Evolutionary conservation across 2,329 filamentous ascomycete genomes (phyloP).

Genomic region (Phialophora macrospora): DNA sequence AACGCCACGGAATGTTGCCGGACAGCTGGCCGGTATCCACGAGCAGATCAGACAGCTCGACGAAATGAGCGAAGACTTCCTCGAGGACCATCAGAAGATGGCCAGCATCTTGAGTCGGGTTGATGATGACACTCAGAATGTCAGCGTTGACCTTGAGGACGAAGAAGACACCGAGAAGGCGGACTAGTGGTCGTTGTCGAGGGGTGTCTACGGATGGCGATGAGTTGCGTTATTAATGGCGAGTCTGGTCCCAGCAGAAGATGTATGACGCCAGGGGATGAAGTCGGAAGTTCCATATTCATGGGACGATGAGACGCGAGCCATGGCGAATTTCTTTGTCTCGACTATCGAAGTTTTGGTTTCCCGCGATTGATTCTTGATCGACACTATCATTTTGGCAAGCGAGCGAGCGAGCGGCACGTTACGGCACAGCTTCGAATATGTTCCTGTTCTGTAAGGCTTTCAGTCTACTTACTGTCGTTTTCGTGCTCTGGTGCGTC

Average conservation of each 20-base stretch:
- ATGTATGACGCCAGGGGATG: neutral
- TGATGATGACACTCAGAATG: conserved; percentile 23
- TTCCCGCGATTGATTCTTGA: neutral
- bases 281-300: neutral
- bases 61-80: conserved; percentile 51
- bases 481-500: too few relatives aligned
- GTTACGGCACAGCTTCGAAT: neutral
- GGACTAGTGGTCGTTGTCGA: conserved; percentile 14
- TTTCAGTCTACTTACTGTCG: too few relatives aligned
- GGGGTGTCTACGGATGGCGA: neutral
- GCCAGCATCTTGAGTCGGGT: conserved; percentile 33
- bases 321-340: neutral
- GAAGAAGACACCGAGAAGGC: conserved; percentile 4
- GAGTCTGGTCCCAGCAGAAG: neutral
- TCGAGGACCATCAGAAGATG: conserved; percentile 47
- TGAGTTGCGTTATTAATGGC: neutral
- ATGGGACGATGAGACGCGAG: neutral
- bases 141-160: conserved; percentile 8
- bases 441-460: neutral
- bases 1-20: conserved; percentile 37
- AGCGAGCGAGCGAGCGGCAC: neutral
- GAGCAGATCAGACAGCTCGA: conserved; percentile 38
- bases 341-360: neutral
- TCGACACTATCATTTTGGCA: conserved; percentile 7
- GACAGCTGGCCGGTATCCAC: conserved; percentile 53